Conservation (phyloP, 2,329 filamentous ascomycete genomes). For the Fusarium penzigii region DNA sequence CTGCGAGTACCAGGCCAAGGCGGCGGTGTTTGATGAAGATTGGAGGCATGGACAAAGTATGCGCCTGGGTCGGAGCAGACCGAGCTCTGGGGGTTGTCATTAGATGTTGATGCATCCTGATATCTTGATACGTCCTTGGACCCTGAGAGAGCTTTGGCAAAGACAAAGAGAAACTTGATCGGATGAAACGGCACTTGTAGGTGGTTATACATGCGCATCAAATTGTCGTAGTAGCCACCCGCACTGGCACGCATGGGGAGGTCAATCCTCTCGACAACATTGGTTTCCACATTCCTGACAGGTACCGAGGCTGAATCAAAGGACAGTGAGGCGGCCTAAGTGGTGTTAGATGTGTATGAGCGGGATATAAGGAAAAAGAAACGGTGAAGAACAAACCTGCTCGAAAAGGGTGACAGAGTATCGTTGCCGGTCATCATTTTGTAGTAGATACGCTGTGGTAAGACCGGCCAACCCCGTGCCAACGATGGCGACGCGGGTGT, state of each 20-base stretch:
- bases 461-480: constrained; percentile 42
- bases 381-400: constrained; percentile 28
- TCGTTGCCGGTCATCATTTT: constrained; percentile 31
- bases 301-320: constrained; percentile 42
- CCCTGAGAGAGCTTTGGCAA: constrained; percentile 38
- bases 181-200: constrained; percentile 51
- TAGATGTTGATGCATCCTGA: not conserved
- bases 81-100: no score
- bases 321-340: constrained; percentile 23
- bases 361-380: constrained; percentile 33
- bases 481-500: constrained; percentile 32
- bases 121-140: constrained; percentile 7
- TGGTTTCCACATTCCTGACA: constrained; percentile 33
- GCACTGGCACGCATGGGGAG: constrained; percentile 41
- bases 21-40: constrained; percentile 50
- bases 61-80: no score
- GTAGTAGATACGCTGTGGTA: constrained; percentile 37
- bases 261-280: constrained; percentile 37
- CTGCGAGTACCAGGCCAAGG: constrained; percentile 40
- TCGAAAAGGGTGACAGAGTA: constrained; percentile 40
- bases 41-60: constrained; percentile 55
- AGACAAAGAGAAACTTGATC: constrained; percentile 55
- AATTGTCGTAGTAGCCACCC: constrained; percentile 53
- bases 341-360: constrained; percentile 1
- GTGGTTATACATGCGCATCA: constrained; percentile 57